Evolutionary conservation across 2,329 filamentous ascomycete genomes (phyloP), one percentile per base, ranked within the genome.

Genomic region (Aspergillus sp.): DNA sequence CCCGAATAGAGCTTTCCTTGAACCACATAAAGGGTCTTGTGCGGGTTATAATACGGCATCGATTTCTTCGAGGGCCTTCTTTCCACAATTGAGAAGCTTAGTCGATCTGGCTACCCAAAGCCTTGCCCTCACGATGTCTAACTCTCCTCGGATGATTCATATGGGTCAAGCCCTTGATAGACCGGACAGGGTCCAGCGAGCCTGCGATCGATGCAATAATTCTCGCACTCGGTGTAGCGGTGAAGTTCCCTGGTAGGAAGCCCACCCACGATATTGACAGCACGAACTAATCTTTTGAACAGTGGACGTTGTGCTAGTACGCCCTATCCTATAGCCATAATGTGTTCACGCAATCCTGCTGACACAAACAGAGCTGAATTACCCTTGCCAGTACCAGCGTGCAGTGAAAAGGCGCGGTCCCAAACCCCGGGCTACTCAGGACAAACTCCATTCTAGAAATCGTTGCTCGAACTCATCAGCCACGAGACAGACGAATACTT

Each of bases 321-420:
- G 52, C 15, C 11, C 33, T 21, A 21, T 21, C 21, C 21, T 21
- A 3, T 21, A 21, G 3, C 21, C 21, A 21, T 4, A 21, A 21
- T 21, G 1, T 21, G 7, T 11, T 15, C 4, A 2, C 19, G 14
- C 14, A 6, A 7, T 19, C 7, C 12, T 17, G 11, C 50, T 53
- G 39, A 54, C 51, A n/a, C 9, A 23, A 12, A 9, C 39, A 67
- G 64, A 62, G 17, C 61, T 61, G 6, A 48, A 60, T 2, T 60
- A 62, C n/a, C 23, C 56, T 14, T 70, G 68, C 31, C 56, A 66
- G 14, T 70, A 67, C 35, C 57, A 61, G 31, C 64, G 67, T 17
- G 58, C 51, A 24, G 55, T 66, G 8, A 63, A 63, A 47, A 70
- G 66, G 41, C 64, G 68, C 8, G 68, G 67, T 46, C 64, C 54